Evolutionary conservation across 352 stramenopile genomes (phyloP).

Genomic region (Pythium sukuiense): DNA sequence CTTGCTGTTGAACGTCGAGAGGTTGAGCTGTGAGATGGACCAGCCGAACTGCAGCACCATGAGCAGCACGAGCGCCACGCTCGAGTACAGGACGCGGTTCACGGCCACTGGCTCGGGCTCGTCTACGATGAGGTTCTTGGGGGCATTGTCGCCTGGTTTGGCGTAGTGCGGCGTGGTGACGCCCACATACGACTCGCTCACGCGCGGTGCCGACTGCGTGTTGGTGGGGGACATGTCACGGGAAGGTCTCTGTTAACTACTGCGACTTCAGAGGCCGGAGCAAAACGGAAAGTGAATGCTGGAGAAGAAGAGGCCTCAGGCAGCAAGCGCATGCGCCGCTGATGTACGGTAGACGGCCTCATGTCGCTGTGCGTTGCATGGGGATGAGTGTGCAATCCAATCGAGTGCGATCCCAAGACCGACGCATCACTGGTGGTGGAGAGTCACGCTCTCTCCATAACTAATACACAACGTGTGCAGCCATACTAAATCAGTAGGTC

Average conservation of each 20-base stretch:
- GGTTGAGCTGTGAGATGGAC: conserved; percentile 68
- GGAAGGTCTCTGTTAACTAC: too few relatives aligned
- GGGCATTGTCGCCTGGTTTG: not conserved
- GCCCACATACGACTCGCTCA: conserved; percentile 2
- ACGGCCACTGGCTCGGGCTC: not conserved
- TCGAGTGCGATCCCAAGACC: not conserved
- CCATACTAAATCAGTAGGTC: not conserved
- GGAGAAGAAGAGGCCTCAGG: not conserved
- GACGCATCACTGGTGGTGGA: conserved; percentile 7
- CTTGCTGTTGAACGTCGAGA: conserved; percentile 54
- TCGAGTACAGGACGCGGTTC: conserved; percentile 45
- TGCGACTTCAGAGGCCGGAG: not conserved
- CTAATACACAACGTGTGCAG: not conserved
- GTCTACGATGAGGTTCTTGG: not conserved
- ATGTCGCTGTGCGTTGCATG: conserved; percentile 5
- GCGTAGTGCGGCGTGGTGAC: not conserved
- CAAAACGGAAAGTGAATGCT: conserved; percentile 1
- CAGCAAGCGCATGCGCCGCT: not conserved
- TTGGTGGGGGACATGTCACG: not conserved
- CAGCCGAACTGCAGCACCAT: conserved; percentile 56
- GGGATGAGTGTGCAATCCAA: not conserved
- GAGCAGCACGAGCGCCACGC: conserved; percentile 45
- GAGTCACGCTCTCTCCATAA: not conserved
- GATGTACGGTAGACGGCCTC: not conserved
- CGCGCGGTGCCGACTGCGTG: conserved; percentile 2